Conservation (phyloP, 345 rosid genomes). For the Carallia pectinifolia region DNA sequence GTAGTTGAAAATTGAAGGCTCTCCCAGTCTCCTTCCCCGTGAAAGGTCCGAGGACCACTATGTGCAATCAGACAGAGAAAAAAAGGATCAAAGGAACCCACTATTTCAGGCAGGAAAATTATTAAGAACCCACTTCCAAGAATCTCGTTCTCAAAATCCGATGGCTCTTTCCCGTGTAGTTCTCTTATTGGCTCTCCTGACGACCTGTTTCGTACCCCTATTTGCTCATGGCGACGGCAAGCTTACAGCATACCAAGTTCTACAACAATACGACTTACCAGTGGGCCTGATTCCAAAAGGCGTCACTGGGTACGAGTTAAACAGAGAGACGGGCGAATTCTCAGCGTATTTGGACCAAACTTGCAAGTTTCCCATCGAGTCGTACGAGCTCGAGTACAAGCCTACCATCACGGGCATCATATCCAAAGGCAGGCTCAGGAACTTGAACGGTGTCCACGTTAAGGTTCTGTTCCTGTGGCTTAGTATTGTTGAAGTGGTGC, state of each 20-base stretch:
- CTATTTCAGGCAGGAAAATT: too few relatives aligned
- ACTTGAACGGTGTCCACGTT: slow-evolving; percentile 51
- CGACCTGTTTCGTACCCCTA: background rate
- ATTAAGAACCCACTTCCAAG: background rate
- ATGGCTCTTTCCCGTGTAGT: slow-evolving; percentile 19
- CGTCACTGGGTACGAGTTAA: slow-evolving; percentile 22
- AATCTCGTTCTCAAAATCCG: background rate
- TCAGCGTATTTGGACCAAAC: slow-evolving; percentile 36
- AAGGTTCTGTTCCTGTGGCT: slow-evolving; percentile 61
- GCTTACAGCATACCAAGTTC: slow-evolving; percentile 30
- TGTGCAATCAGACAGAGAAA: too few relatives aligned
- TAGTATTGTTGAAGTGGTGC: slow-evolving; percentile 43
- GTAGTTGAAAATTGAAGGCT: too few relatives aligned
- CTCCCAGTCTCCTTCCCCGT: too few relatives aligned
- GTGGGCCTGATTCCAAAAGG: slow-evolving; percentile 42
- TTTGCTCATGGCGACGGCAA: background rate
- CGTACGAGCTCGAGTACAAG: slow-evolving; percentile 53
- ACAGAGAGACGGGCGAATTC: slow-evolving; percentile 34
- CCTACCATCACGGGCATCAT: slow-evolving; percentile 52
- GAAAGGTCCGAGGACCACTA: too few relatives aligned
- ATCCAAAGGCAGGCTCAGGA: slow-evolving; percentile 34
- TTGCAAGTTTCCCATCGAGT: slow-evolving; percentile 49
- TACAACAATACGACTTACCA: slow-evolving; percentile 37
- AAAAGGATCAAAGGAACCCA: too few relatives aligned
- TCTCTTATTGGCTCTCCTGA: slow-evolving; percentile 10